A percentile compares a stretch with the other conserved stretches of the same genome.
Evolutionary conservation across 148 eudicot species (phyloP).

Genomic region (Camellia sinensis): DNA sequence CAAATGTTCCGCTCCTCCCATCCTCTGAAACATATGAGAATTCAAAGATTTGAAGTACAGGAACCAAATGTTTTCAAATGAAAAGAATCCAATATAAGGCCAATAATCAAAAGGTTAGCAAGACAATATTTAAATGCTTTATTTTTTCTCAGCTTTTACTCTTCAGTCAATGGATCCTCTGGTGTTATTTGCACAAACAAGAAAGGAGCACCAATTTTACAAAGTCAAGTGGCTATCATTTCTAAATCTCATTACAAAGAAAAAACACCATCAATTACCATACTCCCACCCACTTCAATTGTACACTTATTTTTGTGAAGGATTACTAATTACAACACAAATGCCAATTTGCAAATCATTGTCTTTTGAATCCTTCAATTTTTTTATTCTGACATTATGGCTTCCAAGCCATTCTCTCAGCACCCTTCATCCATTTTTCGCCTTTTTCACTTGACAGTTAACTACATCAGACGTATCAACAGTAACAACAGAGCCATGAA

Average conservation of each 20-base stretch:
- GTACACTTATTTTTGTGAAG: neutral
- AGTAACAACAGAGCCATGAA: no score
- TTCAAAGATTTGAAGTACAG: neutral
- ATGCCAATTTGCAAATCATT: no score
- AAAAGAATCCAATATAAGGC: neutral
- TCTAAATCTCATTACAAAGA: neutral
- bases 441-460: no score
- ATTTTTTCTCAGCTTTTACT: neutral
- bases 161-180: neutral
- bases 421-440: no score
- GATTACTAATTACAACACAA: no score
- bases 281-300: neutral
- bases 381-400: no score
- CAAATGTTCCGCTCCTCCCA: slow-evolving; percentile 80
- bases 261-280: neutral
- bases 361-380: no score
- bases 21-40: slow-evolving; percentile 56
- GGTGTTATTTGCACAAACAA: no score
- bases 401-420: no score
- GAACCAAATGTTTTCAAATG: neutral
- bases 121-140: neutral
- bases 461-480: no score
- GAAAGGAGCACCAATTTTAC: neutral
- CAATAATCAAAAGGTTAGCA: neutral
- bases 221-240: neutral